Base-by-base conservation (phyloP, 1,284 basidiomycete species). In the Trichosporon sp. region DNA sequence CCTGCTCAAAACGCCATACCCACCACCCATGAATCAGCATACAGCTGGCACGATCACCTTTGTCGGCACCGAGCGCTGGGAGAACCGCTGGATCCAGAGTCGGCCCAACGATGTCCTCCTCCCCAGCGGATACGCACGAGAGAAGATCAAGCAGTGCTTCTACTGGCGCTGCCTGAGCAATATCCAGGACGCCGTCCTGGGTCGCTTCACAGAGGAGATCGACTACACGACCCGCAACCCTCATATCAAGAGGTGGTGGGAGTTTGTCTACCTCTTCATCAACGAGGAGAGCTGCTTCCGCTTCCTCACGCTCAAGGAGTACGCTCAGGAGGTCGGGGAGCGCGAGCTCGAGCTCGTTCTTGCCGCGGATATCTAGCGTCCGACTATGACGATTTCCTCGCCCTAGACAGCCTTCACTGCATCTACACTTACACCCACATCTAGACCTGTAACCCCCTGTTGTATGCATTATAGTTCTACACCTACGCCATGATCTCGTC, bases 401-500 rank as follows among this genome's bases (percentile, higher is more conserved):
- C n/a, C n/a, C n/a, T n/a, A n/a, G n/a, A n/a, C n/a, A n/a, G n/a
- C n/a, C n/a, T n/a, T n/a, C n/a, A n/a, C n/a, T n/a, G n/a, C n/a
- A 37, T 32, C 32, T 32, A 32, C 32, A 6, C 32, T 32, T 23
- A n/a, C 2, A 44, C 40, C 19, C 9, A 44, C 16, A 11, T 21
- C n/a, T 40, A 44, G 40, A 3, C 40, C 19, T 23, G 16, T 44
- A 44, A n/a, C 40, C 19, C 2, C 19, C 19, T 44, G 40, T 44
- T 44, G 40, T 44, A 44, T 44, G 40, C 40, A 44, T 44, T 9
- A 44, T 19, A 21, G 19, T 11, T 5, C 32, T 11, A 32, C 11
- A 19, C 57, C 31, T 25, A n/a, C 25, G 44, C 49, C 73, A 80
- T 74, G 56, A 80, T 75, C 21, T 71, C 68, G 56, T 78, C 78